These are phyloP conservation scores for Malus hybrid DNA, from an alignment of 331 rosid genomes.

Conservation along the genomic window DNA sequence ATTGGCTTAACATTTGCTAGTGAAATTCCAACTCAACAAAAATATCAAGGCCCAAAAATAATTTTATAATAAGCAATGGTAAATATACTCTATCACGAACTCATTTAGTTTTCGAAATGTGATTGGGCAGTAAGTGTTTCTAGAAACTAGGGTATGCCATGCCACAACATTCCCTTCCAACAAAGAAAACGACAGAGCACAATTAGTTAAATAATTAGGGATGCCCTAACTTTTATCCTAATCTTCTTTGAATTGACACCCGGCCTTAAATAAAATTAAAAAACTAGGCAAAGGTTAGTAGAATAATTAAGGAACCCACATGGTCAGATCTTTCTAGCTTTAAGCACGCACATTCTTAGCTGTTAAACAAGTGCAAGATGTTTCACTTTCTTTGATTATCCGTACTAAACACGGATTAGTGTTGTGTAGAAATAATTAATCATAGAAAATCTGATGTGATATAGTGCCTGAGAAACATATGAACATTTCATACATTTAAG, in stretches of 20 bases:
- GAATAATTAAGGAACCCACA: constrained; percentile 13
- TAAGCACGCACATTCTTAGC: constrained; percentile 37
- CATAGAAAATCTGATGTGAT: constrained; percentile 4
- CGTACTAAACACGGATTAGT: constrained; percentile 33
- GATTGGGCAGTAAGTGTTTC: constrained; percentile 22
- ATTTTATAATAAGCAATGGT: not conserved
- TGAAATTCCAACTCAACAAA: constrained; percentile 32
- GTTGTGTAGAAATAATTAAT: constrained; percentile 5
- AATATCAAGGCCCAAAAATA: constrained; percentile 6
- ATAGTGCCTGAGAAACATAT: constrained; percentile 8
- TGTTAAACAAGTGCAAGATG: constrained; percentile 22
- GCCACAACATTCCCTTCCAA: constrained; percentile 27
- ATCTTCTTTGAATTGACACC: constrained; percentile 39
- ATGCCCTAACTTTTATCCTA: constrained; percentile 33
- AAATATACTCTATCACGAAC: not conserved
- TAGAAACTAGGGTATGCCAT: constrained; percentile 22
- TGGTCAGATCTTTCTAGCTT: constrained; percentile 4
- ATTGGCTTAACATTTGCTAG: constrained; percentile 4
- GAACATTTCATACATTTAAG: constrained; percentile 2
- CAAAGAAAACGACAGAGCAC: constrained; percentile 15
- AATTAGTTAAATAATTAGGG: constrained; percentile 16
- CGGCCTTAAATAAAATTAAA: constrained; percentile 11
- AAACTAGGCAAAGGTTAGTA: not conserved
- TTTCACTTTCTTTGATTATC: constrained; percentile 20
- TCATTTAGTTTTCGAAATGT: not conserved